A percentile compares a stretch with the other conserved stretches of the same genome.
phyloP scores from a whole-genome alignment of 805 yeast species.

The Suhomyces prunicola region DNA sequence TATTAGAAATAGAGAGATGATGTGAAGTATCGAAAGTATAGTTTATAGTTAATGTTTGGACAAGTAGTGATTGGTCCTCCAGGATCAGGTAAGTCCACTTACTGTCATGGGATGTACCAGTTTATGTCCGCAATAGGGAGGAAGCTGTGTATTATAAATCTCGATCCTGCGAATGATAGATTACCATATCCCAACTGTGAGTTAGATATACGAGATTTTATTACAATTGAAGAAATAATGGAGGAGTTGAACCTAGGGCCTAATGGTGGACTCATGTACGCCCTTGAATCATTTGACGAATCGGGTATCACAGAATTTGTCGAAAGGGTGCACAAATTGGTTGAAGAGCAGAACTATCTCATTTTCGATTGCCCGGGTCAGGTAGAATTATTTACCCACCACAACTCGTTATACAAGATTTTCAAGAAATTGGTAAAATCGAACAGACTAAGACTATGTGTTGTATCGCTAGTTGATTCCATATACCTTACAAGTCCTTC shows the following conservation, averaged over 20 bases:
- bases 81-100: constrained; percentile 95
- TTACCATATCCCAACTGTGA: constrained; percentile 64
- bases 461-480: constrained; percentile 83
- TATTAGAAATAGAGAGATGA: neutral
- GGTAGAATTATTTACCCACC: constrained; percentile 91
- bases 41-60: constrained; percentile 51
- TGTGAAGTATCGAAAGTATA: neutral
- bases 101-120: constrained; percentile 88
- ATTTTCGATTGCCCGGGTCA: constrained; percentile 95
- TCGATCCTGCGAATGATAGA: constrained; percentile 88
- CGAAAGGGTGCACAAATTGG: constrained; percentile 52
- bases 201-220: constrained; percentile 73
- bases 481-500: constrained; percentile 81
- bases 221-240: constrained; percentile 78
- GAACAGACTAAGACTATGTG: constrained; percentile 73
- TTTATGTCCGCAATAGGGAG: constrained; percentile 93
- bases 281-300: constrained; percentile 57
- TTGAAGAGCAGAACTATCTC: constrained; percentile 55
- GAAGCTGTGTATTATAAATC: constrained; percentile 74
- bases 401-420: constrained; percentile 65
- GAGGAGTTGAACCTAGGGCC: constrained; percentile 71
- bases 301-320: constrained; percentile 49
- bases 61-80: constrained; percentile 98
- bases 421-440: constrained; percentile 54
- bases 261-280: constrained; percentile 87